These are phyloP conservation scores for Serendipita indica DNA, from an alignment of 768 basidiomycete genomes.

Conservation along the genomic window DNA sequence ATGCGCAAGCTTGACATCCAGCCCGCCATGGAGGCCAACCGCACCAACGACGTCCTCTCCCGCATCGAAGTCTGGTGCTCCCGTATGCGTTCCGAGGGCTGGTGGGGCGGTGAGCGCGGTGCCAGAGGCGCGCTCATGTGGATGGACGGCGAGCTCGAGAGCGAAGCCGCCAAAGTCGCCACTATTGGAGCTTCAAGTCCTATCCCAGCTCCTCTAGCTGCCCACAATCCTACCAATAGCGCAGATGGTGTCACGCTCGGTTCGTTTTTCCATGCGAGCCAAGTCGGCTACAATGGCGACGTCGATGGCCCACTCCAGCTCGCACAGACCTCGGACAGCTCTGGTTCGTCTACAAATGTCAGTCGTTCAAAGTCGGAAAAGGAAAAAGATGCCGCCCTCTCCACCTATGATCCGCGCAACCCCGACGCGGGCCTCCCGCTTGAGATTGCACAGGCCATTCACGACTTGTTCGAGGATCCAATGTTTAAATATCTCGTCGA, in stretches of 20 bases:
- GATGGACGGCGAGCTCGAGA: slow-evolving; percentile 4
- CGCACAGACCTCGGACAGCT: not conserved
- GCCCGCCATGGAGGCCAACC: slow-evolving; percentile 50
- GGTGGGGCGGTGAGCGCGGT: slow-evolving; percentile 7
- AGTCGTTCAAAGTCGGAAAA: not conserved
- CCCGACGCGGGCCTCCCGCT: slow-evolving; percentile 16
- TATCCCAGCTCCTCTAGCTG: not conserved
- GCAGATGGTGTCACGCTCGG: not conserved
- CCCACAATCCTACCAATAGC: not conserved
- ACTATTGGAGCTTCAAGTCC: not conserved
- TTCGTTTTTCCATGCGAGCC: not conserved
- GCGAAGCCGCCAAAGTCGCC: not conserved
- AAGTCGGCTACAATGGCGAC: slow-evolving; percentile 2
- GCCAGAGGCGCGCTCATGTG: slow-evolving; percentile 5
- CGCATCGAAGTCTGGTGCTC: slow-evolving; percentile 5
- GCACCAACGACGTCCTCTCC: slow-evolving; percentile 17
- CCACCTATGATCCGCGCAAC: not conserved
- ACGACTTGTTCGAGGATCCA: slow-evolving; percentile 32
- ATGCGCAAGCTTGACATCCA: slow-evolving; percentile 79
- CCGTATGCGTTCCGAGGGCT: not conserved
- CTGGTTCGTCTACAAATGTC: not conserved
- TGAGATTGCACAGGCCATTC: slow-evolving; percentile 28
- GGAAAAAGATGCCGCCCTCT: not conserved
- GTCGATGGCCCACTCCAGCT: not conserved
- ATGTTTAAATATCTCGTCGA: slow-evolving; percentile 23